Percentiles rank a stretch among this genome's conserved stretches.
phyloP scores from a whole-genome alignment of 108 stramenopile species.

The Pseudonitzschia pungens region DNA sequence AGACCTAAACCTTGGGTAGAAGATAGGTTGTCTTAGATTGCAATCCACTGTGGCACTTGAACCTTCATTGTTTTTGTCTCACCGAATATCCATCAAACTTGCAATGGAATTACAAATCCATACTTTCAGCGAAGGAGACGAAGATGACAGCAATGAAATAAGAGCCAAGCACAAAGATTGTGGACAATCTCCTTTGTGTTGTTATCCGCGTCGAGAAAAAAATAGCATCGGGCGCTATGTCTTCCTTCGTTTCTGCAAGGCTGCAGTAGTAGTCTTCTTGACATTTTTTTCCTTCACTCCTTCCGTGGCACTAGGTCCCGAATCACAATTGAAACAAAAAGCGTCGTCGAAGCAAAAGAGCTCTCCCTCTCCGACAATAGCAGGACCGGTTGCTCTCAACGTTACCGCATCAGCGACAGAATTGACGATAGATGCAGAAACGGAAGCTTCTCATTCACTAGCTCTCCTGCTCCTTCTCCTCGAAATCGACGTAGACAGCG shows the following conservation, averaged over 20 bases:
- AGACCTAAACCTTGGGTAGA: too few species aligned
- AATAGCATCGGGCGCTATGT: neutral
- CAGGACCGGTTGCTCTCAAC: neutral
- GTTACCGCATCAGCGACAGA: neutral
- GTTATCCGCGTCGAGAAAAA: neutral
- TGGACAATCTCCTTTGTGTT: neutral
- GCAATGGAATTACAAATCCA: neutral
- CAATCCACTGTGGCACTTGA: too few species aligned
- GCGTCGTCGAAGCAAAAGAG: neutral
- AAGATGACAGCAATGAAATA: neutral
- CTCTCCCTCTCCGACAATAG: neutral
- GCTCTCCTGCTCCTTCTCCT: conserved; percentile 15
- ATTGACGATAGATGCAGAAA: neutral
- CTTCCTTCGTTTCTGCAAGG: neutral
- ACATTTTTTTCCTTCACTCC: conserved; percentile 13
- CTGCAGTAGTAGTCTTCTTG: neutral
- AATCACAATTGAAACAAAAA: neutral
- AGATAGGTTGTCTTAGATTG: too few species aligned
- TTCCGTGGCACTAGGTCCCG: neutral
- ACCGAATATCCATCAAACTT: neutral
- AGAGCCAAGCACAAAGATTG: neutral
- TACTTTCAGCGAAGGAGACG: neutral
- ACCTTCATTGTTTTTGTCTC: too few species aligned
- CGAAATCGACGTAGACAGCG: neutral
- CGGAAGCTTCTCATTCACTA: neutral